Percentiles rank a stretch among this genome's conserved stretches.
These are phyloP conservation scores for Bidens hawaiensis DNA, from an alignment of 140 eudicot species.

Conservation along the genomic window DNA sequence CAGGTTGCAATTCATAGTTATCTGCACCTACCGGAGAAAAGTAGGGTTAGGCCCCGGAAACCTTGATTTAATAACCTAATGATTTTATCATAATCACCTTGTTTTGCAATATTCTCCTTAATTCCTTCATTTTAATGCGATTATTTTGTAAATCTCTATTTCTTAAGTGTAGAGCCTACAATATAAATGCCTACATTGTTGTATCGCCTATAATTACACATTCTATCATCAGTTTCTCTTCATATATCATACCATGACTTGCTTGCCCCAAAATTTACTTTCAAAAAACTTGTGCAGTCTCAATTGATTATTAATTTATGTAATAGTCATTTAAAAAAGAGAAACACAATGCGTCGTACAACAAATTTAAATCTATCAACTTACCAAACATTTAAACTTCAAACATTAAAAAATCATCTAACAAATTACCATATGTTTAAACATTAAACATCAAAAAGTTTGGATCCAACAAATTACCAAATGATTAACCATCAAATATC, in stretches of 20 bases:
- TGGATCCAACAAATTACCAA: too few species aligned
- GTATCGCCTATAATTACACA: background rate
- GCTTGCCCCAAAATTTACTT: background rate
- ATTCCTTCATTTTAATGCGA: conserved; percentile 9
- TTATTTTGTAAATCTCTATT: conserved; percentile 4
- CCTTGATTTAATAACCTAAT: conserved; percentile 31
- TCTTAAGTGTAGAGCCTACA: background rate
- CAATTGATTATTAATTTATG: background rate
- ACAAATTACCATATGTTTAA: too few species aligned
- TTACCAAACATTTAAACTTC: too few species aligned
- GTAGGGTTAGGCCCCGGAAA: conserved; percentile 21
- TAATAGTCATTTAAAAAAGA: background rate
- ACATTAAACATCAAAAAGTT: too few species aligned
- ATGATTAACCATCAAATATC: too few species aligned
- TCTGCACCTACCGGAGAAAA: conserved; percentile 19
- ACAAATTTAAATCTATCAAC: too few species aligned
- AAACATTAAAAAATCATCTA: too few species aligned
- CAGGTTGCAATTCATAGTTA: conserved; percentile 34
- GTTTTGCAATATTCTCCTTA: conserved; percentile 1
- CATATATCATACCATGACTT: conserved; percentile 11
- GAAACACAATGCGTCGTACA: too few species aligned
- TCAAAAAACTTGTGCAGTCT: background rate
- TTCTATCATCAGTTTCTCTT: background rate
- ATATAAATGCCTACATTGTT: background rate
- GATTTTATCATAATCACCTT: conserved; percentile 14